Evolutionary conservation across 179 eudicot species (phyloP).

Genomic region (Beta corolliflora): DNA sequence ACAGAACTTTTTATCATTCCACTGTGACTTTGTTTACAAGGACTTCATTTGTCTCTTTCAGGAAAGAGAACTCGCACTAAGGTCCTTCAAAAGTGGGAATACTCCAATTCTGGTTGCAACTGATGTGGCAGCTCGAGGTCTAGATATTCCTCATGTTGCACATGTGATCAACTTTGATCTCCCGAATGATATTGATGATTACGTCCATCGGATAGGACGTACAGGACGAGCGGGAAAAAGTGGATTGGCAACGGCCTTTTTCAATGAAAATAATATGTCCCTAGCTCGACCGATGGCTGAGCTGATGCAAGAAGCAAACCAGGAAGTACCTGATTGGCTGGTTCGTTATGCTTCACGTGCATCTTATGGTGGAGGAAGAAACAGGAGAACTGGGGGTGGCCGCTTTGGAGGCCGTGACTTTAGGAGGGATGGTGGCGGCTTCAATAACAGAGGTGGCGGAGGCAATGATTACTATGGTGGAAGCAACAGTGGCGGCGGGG

Average conservation of each 20-base stretch:
- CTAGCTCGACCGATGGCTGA: constrained; percentile 78
- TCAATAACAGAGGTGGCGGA: constrained; percentile 50
- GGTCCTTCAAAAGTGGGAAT: constrained; percentile 85
- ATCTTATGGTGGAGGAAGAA: constrained; percentile 60
- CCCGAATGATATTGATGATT: constrained; percentile 94
- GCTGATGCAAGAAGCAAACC: constrained; percentile 93
- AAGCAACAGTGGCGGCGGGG: constrained; percentile 36
- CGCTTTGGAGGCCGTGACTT: constrained; percentile 96
- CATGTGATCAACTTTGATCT: constrained; percentile 97
- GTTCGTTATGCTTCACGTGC: constrained; percentile 76
- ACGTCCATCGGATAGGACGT: constrained; percentile 95
- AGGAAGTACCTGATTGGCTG: constrained; percentile 96
- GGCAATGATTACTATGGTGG: constrained; percentile 64
- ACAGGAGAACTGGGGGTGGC: constrained; percentile 72
- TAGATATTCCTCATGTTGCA: constrained; percentile 93
- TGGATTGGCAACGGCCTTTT: constrained; percentile 95
- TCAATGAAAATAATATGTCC: constrained; percentile 74
- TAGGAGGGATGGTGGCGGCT: constrained; percentile 58
- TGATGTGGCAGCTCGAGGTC: constrained; percentile 99
- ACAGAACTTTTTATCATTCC: too few relatives aligned
- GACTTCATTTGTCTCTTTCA: constrained; percentile 28
- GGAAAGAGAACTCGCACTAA: constrained; percentile 90
- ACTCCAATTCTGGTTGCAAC: constrained; percentile 96
- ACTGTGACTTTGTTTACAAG: constrained; percentile 1
- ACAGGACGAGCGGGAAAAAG: constrained; percentile 96